Percentiles rank a stretch among this genome's conserved stretches.
Conservation (phyloP, 345 rosid species). For the Eucalyptus coolabah region DNA sequence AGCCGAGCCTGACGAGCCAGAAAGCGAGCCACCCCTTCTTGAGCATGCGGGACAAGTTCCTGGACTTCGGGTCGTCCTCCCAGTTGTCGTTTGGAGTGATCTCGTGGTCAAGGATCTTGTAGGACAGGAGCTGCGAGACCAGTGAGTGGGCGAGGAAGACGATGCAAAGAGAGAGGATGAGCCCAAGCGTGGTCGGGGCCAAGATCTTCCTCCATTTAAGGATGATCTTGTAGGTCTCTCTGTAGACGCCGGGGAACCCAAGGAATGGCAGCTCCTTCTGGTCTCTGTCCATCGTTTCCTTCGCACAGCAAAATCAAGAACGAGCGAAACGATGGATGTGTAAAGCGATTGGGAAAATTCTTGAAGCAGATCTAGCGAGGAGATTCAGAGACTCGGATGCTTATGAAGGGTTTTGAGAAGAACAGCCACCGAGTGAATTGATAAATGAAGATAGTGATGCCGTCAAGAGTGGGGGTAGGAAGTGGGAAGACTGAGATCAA, state of each 20-base stretch:
- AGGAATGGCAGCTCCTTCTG: constrained; percentile 32
- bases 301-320: not conserved
- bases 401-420: not conserved
- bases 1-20: constrained; percentile 15
- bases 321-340: not conserved
- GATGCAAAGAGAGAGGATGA: constrained; percentile 32
- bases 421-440: too few relatives aligned
- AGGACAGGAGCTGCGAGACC: constrained; percentile 11
- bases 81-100: not conserved
- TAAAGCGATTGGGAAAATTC: not conserved
- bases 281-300: constrained; percentile 18
- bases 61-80: not conserved
- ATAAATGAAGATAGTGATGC: too few relatives aligned
- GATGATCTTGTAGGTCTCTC: constrained; percentile 25
- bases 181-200: constrained; percentile 16
- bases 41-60: constrained; percentile 2
- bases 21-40: constrained; percentile 1
- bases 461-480: too few relatives aligned
- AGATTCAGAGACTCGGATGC: not conserved
- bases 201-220: constrained; percentile 29
- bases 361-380: not conserved
- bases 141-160: constrained; percentile 15
- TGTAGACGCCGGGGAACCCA: constrained; percentile 13
- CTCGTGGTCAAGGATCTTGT: not conserved
- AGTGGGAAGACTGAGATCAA: too few relatives aligned